Base-by-base conservation (phyloP, 1,139 yeast genomes). In the Yamadazyma dendronema region DNA sequence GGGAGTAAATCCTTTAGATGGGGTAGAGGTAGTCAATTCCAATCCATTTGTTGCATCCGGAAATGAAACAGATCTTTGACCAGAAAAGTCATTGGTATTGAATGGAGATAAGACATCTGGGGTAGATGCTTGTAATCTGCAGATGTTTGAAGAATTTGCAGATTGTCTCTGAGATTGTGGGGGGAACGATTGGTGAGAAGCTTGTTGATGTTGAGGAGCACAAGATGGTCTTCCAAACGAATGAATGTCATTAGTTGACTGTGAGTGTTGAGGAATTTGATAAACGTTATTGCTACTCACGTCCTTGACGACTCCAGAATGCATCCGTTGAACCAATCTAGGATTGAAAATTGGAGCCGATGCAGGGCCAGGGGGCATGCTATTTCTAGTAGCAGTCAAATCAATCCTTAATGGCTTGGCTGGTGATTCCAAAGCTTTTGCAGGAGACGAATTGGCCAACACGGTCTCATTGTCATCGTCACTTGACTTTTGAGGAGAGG, bases 401-500 rank as follows among this genome's bases (percentile, higher is more conserved):
- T 60, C 64, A 30, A 61, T 50, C 26, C 44, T 49, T 16, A 58
- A 43, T 3, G 43, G 41, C 24, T 34, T 38, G 15, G 37, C 37
- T 29, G 51, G 57, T 32, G 52, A 53, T 15, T 41, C 48, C 17
- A 36, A 16, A n/a, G 28, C 27, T 40, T 58, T 61, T 11, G 44
- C 52, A 1, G 72, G 74, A 3, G 73, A 67, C 1, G 72, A 66
- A 37, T 59, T 62, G 1, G 72, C 73, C n/a, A 65, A 31, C 1
- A 65, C 69, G 1, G 73, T 67, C 34, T 61, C 73, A 44, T 66
- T 66, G 31, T 67, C 73, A 42, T 66, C 72, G n/a, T 50, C 47
- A 3, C 27, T 35, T 11, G 30, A 38, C 1, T 35, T 33, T 3
- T 10, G 23, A 9, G 13, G 9, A 16, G 4, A 13, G 10, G 19